Base-by-base conservation (phyloP, 345 rosid species). In the Trapa incisa region DNA sequence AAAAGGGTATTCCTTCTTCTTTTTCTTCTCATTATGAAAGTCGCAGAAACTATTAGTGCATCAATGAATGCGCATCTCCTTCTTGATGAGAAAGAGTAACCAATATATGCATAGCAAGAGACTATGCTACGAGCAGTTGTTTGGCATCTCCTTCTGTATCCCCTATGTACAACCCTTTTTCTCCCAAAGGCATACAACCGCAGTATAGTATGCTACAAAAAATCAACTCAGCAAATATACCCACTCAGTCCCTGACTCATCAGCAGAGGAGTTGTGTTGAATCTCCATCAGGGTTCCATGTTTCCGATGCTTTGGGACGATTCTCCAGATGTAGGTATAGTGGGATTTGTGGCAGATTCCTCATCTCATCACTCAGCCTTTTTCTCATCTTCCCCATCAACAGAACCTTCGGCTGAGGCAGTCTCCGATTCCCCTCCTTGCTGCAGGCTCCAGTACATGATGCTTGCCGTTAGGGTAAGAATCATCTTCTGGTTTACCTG, bases 401-500 rank as follows among this genome's bases (percentile, higher is more conserved):
- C 52, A 3, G 75, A 72, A 29, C 71, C 61, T 10, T 4, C 68
- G 2, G 81, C 61, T 1, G 78, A 72, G 22, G 75, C 71, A 66
- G 70, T 48, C 12, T 82, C 84, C 12, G 81, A 67, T 65, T 78
- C 86, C 15, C 45, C 76, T 62, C 63, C 82, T 65, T 75, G 82
- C 73, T 85, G 94, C 57, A 94, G 81, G 82, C 97, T 88, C 99
- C 96, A 91, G 73, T 83, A 91, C 99, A 91, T 91, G 70, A 94
- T 91, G 76, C 96, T 89, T 32, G 99, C 97, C 0, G 96, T 75
- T 80, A 91, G 76, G 45, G 80, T 87, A 45, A 94, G 97, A 73
- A 91, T 87, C 97, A 94, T 94, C 85, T 94, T 94, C 83, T 80
- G 96, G 86, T 91, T 94, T 66, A 89, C 97, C 97, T 93, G 86